These are phyloP conservation scores for Solanum pennellii DNA, from an alignment of 257 asterid species.

Conservation along the genomic window DNA sequence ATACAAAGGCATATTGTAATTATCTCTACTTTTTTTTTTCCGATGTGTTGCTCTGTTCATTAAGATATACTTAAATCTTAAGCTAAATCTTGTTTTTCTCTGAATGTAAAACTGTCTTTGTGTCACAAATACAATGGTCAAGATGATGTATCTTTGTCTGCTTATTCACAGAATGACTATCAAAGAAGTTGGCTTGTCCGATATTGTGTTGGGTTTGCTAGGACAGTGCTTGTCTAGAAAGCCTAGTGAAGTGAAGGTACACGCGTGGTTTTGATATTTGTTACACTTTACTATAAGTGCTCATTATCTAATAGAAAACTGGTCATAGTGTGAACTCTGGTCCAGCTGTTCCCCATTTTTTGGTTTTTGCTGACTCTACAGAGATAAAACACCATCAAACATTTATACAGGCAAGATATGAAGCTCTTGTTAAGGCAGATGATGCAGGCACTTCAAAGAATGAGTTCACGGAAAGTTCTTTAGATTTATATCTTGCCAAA, in stretches of 20 bases:
- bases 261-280: slow-evolving; percentile 4
- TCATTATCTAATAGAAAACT: slow-evolving; percentile 26
- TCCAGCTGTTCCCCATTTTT: slow-evolving; percentile 33
- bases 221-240: slow-evolving; percentile 68
- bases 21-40: background rate
- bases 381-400: slow-evolving; percentile 36
- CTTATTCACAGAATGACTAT: slow-evolving; percentile 40
- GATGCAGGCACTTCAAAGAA: slow-evolving; percentile 19
- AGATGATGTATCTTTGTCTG: slow-evolving; percentile 1
- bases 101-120: background rate
- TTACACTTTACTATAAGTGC: slow-evolving; percentile 6
- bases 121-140: slow-evolving; percentile 24
- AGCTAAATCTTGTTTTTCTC: background rate
- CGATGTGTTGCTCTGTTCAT: background rate
- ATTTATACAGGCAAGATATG: slow-evolving; percentile 93
- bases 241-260: slow-evolving; percentile 78
- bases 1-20: background rate
- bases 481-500: slow-evolving; percentile 66
- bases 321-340: slow-evolving; percentile 67
- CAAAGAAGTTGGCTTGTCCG: slow-evolving; percentile 49
- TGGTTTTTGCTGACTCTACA: slow-evolving; percentile 7
- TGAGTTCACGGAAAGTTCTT: slow-evolving; percentile 41
- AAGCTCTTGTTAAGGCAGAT: slow-evolving; percentile 46
- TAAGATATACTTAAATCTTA: background rate
- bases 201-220: slow-evolving; percentile 45